Evolutionary conservation across 768 basidiomycete genomes (phyloP), one percentile per base, ranked within the genome.

Genomic region (Boletus patriciae): DNA sequence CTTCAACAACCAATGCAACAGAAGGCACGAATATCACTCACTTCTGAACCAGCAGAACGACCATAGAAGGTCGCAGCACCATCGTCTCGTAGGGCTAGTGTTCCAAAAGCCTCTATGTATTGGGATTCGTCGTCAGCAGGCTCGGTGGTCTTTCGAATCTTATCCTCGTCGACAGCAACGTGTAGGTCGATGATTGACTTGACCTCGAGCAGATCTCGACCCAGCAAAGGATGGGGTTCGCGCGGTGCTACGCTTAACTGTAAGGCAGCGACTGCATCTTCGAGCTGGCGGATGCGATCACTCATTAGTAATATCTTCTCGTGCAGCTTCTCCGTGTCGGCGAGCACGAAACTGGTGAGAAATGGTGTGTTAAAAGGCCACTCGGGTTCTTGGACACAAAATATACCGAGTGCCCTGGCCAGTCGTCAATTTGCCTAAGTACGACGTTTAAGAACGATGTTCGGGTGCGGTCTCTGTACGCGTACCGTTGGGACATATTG

Each of bases 361-460:
- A 31, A 43, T 1, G 1, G 29, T 16, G 34, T 50, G 31, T 57
- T 10, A 47, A 54, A 27, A 31, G 10, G 47, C 11, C 23, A 31
- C 6, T 27, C 8, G n/a, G 10, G n/a, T 19, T 23, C 34, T 10
- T 16, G 23, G 23, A 52, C 36, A 16, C 36, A 10, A 46, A 38
- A 55, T 80, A 55, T 63, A 87, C 87, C 88, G 79, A 40, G 88
- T 90, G 19, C 88, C 88, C 66, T 90, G 86, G 6, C 88, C 88
- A 1, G 88, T 90, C 15, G 86, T 82, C 38, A 90, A 77, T 65
- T 85, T 87, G 31, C 87, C 77, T 73, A 45, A 31, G 29, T 19
- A 21, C 12, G 27, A 47, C 7, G 10, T 27, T 29, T 55, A 15
- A 46, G 46, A 27, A 50, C 3, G 33, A 7, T 16, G 13, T 15